phyloP scores from a whole-genome alignment of 2,329 filamentous ascomycete genomes.

The Falciphora oryzae region DNA sequence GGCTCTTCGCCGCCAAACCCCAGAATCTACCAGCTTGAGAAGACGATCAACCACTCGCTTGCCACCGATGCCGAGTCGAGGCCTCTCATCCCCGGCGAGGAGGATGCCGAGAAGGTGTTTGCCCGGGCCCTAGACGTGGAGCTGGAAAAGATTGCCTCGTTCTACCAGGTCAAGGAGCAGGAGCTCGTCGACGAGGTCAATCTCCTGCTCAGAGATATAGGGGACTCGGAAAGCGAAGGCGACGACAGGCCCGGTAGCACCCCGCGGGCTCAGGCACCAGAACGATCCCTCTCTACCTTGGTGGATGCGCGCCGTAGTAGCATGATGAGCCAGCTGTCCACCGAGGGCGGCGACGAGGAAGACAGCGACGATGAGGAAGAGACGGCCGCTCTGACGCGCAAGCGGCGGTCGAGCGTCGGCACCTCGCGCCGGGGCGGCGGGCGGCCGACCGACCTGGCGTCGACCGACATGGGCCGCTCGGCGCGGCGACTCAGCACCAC shows the following conservation, averaged over 20 bases:
- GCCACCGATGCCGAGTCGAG: constrained; percentile 73
- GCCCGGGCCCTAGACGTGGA: constrained; percentile 76
- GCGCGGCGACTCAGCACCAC: constrained; percentile 57
- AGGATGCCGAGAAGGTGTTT: constrained; percentile 78
- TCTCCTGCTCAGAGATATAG: constrained; percentile 68
- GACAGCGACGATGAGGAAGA: constrained; percentile 61
- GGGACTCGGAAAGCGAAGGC: constrained; percentile 58
- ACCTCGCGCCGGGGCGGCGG: constrained; percentile 23
- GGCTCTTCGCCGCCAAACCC: background rate
- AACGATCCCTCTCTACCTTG: background rate
- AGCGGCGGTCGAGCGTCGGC: constrained; percentile 31
- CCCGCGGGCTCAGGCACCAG: background rate
- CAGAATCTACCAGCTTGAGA: constrained; percentile 94
- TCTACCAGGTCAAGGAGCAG: constrained; percentile 83
- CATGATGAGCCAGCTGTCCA: constrained; percentile 38
- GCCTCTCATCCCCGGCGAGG: constrained; percentile 66
- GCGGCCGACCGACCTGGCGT: constrained; percentile 50
- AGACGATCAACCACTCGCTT: constrained; percentile 62
- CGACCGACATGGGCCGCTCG: constrained; percentile 54
- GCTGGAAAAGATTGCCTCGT: constrained; percentile 87
- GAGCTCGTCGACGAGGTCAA: constrained; percentile 81
- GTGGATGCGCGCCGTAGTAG: constrained; percentile 25
- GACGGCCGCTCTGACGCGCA: constrained; percentile 45
- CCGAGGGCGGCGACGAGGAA: constrained; percentile 55
- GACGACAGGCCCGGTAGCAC: constrained; percentile 23